These are phyloP conservation scores for Trichosporon sp. DNA, from an alignment of 1,284 basidiomycete species.

Conservation along the genomic window DNA sequence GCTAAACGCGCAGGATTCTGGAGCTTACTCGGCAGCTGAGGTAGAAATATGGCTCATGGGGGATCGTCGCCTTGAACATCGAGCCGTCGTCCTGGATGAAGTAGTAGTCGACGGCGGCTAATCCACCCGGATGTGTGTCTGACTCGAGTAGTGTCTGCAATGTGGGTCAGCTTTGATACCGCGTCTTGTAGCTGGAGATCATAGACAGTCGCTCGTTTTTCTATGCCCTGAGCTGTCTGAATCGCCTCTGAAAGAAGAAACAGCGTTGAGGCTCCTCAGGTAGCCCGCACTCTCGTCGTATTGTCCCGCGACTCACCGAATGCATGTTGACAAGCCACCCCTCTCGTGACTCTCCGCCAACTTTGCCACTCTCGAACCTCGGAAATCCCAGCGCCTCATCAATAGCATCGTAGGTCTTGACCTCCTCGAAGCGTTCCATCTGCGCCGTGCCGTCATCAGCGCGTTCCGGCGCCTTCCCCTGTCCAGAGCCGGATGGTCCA, in stretches of 20 bases:
- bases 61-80: slow-evolving; percentile 91
- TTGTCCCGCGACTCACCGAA: slow-evolving; percentile 64
- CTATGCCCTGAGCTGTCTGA: too few relatives aligned
- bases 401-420: slow-evolving; percentile 70
- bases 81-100: slow-evolving; percentile 96
- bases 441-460: slow-evolving; percentile 81
- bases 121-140: slow-evolving; percentile 69
- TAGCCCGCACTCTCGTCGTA: too few relatives aligned
- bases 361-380: slow-evolving; percentile 56
- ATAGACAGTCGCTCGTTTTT: slow-evolving; percentile 47
- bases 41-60: slow-evolving; percentile 92
- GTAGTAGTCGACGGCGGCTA: slow-evolving; percentile 91
- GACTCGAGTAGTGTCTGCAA: slow-evolving; percentile 76
- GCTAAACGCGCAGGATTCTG: background rate
- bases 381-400: slow-evolving; percentile 90
- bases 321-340: slow-evolving; percentile 99
- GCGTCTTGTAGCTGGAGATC: background rate
- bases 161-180: slow-evolving; percentile 4
- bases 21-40: slow-evolving; percentile 76
- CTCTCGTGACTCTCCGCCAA: slow-evolving; percentile 62
- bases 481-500: slow-evolving; percentile 18
- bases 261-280: too few relatives aligned
- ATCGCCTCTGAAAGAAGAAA: too few relatives aligned
- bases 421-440: slow-evolving; percentile 75
- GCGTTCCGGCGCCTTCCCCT: slow-evolving; percentile 54